Conservation (phyloP, 768 basidiomycete species). For the Rickenella mellea region DNA sequence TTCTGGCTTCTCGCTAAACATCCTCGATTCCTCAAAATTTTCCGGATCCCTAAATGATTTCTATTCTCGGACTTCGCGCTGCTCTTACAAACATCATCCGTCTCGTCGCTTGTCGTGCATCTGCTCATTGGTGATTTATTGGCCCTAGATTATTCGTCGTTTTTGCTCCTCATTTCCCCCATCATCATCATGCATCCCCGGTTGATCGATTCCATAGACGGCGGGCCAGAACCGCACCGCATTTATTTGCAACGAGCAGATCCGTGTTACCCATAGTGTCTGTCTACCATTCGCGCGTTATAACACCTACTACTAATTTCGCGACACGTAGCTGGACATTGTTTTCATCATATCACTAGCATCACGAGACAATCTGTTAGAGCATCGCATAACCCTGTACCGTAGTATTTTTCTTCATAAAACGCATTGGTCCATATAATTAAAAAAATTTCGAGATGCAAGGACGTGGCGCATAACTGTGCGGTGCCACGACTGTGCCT, state of each 20-base stretch:
- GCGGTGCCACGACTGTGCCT: no score
- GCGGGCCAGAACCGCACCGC: neutral
- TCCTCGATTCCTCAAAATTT: constrained; percentile 18
- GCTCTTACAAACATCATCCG: constrained; percentile 2
- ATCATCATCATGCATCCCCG: no score
- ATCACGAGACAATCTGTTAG: constrained; percentile 62
- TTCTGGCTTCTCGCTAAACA: constrained; percentile 18
- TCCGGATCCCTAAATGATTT: neutral
- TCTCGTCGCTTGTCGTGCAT: constrained; percentile 25
- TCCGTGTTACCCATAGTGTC: constrained; percentile 27
- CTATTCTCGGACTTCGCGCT: neutral
- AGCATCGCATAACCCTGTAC: constrained; percentile 56
- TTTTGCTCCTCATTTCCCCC: constrained; percentile 3
- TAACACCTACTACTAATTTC: constrained; percentile 33
- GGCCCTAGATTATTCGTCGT: constrained; percentile 28
- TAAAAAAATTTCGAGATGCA: no score
- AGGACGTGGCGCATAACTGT: no score
- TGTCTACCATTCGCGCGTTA: constrained; percentile 43
- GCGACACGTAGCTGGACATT: constrained; percentile 41
- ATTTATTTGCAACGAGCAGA: neutral
- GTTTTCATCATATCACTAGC: constrained; percentile 21
- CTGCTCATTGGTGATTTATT: constrained; percentile 37
- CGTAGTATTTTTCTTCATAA: constrained; percentile 24
- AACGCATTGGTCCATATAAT: no score
- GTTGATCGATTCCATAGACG: neutral